Conservation (phyloP, 2,329 filamentous ascomycete species). For the Emericellopsis atlantica region DNA sequence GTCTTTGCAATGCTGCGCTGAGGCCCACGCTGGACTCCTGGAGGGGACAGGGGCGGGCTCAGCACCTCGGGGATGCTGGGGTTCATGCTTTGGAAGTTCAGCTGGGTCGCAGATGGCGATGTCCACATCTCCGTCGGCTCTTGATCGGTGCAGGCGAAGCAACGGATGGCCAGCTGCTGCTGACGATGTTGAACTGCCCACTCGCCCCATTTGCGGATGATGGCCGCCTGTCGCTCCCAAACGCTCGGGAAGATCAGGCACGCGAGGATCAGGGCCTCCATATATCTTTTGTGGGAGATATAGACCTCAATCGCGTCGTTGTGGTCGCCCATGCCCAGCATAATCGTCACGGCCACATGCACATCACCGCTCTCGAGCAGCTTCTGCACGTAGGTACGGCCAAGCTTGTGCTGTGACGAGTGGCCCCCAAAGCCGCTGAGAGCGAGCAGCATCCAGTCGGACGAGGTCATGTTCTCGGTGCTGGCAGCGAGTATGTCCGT, state of each 20-base stretch:
- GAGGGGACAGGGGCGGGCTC: slow-evolving; percentile 64
- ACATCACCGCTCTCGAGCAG: slow-evolving; percentile 82
- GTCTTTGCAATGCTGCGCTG: slow-evolving; percentile 61
- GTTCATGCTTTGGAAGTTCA: slow-evolving; percentile 40
- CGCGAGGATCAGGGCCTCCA: slow-evolving; percentile 85
- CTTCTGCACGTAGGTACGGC: slow-evolving; percentile 80
- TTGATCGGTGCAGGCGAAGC: slow-evolving; percentile 79
- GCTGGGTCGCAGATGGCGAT: slow-evolving; percentile 61
- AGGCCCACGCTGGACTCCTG: slow-evolving; percentile 45
- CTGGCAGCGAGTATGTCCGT: slow-evolving; percentile 69
- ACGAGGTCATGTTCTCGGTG: slow-evolving; percentile 78
- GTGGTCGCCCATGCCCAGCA: slow-evolving; percentile 82
- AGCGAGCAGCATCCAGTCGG: slow-evolving; percentile 94
- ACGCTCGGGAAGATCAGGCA: slow-evolving; percentile 73
- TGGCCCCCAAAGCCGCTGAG: slow-evolving; percentile 71
- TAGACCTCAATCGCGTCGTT: slow-evolving; percentile 97
- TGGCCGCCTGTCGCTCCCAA: slow-evolving; percentile 80
- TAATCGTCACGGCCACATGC: slow-evolving; percentile 82
- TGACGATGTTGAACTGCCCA: slow-evolving; percentile 77
- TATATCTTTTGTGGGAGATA: slow-evolving; percentile 76
- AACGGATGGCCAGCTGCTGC: slow-evolving; percentile 82
- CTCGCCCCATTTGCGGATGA: slow-evolving; percentile 92
- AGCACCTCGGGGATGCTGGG: slow-evolving; percentile 48
- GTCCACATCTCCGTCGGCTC: slow-evolving; percentile 82
- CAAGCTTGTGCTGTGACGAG: slow-evolving; percentile 77